phyloP scores from a whole-genome alignment of 345 rosid species.

The Excoecaria cochinchinensis region DNA sequence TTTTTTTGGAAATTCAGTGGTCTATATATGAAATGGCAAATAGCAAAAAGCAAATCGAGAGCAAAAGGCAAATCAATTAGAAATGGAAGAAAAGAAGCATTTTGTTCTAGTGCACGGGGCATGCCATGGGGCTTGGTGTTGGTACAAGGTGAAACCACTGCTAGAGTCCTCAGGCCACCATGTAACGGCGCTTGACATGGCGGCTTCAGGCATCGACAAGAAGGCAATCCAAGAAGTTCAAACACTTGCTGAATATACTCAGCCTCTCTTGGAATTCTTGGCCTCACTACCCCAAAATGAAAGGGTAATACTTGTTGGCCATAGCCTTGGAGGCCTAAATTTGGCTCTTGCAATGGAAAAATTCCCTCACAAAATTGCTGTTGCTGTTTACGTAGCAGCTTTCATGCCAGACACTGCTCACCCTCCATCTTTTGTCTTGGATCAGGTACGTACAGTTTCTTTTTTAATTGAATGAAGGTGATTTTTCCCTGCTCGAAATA shows the following conservation, averaged over 20 bases:
- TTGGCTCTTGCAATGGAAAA: conserved; percentile 34
- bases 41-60: not conserved
- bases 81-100: conserved; percentile 14
- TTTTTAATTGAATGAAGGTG: not conserved
- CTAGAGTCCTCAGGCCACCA: conserved; percentile 35
- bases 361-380: conserved; percentile 24
- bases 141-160: conserved; percentile 40
- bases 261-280: conserved; percentile 29
- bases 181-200: conserved; percentile 40
- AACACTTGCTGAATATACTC: conserved; percentile 17
- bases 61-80: not conserved
- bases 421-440: conserved; percentile 9
- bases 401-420: conserved; percentile 26
- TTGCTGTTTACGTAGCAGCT: conserved; percentile 25
- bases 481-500: not conserved
- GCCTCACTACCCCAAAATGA: conserved; percentile 13
- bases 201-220: conserved; percentile 38
- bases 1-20: too few relatives aligned
- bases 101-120: conserved; percentile 49
- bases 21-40: not conserved
- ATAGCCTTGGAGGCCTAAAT: conserved; percentile 32
- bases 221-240: conserved; percentile 20
- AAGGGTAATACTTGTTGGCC: conserved; percentile 36
- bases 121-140: conserved; percentile 47
- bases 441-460: conserved; percentile 14